Evolutionary conservation across 805 yeast species (phyloP).

Genomic region (Candida tammaniensis): DNA sequence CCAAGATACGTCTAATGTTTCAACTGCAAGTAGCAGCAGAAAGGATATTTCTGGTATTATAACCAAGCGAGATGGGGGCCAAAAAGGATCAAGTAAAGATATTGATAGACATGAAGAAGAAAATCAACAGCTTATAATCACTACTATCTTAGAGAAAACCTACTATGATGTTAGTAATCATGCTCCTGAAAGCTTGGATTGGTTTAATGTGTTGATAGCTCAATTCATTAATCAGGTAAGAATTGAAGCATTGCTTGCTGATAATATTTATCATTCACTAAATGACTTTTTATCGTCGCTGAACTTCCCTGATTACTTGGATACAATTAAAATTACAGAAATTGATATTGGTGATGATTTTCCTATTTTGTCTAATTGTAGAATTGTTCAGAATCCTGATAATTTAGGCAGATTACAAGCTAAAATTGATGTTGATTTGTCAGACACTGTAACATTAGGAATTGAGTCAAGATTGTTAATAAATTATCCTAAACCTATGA

Average conservation of each 20-base stretch:
- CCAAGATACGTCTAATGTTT: constrained; percentile 57
- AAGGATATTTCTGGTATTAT: constrained; percentile 31
- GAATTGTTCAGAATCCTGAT: constrained; percentile 62
- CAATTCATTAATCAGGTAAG: constrained; percentile 85
- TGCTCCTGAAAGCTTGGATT: constrained; percentile 86
- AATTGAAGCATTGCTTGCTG: constrained; percentile 81
- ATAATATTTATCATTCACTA: constrained; percentile 78
- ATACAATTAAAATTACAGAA: constrained; percentile 74
- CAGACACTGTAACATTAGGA: constrained; percentile 83
- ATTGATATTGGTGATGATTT: constrained; percentile 92
- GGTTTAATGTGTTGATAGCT: constrained; percentile 94
- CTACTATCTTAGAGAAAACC: constrained; percentile 78
- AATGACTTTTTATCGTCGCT: constrained; percentile 62
- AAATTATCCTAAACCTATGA: constrained; percentile 77
- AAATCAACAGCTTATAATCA: constrained; percentile 19
- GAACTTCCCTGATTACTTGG: constrained; percentile 77
- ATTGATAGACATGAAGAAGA: constrained; percentile 11
- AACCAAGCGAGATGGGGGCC: constrained; percentile 29
- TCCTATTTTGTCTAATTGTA: constrained; percentile 92
- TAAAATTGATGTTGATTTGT: constrained; percentile 83
- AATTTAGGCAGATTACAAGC: constrained; percentile 66
- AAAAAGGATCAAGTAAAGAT: constrained; percentile 15
- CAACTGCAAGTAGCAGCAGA: constrained; percentile 18
- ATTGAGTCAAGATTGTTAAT: constrained; percentile 75
- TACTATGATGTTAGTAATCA: constrained; percentile 89